Evolutionary conservation across 2,329 filamentous ascomycete genomes (phyloP).

Genomic region (Exophiala calicioides): DNA sequence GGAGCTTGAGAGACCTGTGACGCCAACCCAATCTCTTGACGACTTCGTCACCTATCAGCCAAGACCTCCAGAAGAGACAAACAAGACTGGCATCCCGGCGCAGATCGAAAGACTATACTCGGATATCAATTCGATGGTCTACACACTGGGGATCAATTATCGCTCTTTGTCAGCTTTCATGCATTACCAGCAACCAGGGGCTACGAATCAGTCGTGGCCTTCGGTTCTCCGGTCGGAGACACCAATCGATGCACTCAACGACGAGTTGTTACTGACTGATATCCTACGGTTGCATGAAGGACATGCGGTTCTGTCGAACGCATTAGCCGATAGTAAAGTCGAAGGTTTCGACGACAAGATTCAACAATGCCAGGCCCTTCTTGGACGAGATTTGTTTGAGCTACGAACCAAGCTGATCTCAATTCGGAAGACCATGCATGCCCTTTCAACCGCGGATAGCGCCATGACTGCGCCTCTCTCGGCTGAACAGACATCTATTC

Average conservation of each 20-base stretch:
- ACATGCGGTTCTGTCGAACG: conserved; percentile 64
- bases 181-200: conserved; percentile 46
- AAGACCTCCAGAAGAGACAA: conserved; percentile 43
- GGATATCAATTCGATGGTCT: conserved; percentile 76
- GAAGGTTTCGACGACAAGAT: conserved; percentile 69
- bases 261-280: conserved; percentile 73
- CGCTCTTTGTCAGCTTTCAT: conserved; percentile 64
- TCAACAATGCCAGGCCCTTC: conserved; percentile 65
- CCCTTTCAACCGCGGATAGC: conserved; percentile 68
- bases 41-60: conserved; percentile 53
- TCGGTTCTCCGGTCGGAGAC: conserved; percentile 49
- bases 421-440: conserved; percentile 72
- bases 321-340: conserved; percentile 68
- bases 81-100: conserved; percentile 50
- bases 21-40: conserved; percentile 47
- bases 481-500: conserved; percentile 78
- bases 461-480: conserved; percentile 73
- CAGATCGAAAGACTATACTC: conserved; percentile 53
- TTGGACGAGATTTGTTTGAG: conserved; percentile 66
- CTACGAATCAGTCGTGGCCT: conserved; percentile 54
- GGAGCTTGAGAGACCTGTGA: conserved; percentile 46
- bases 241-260: conserved; percentile 67
- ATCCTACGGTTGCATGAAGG: conserved; percentile 67
- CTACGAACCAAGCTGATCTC: conserved; percentile 76
- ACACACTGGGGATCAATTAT: conserved; percentile 84